Conservation (phyloP, 306 rosid species). For the Gillenia trifoliata region DNA sequence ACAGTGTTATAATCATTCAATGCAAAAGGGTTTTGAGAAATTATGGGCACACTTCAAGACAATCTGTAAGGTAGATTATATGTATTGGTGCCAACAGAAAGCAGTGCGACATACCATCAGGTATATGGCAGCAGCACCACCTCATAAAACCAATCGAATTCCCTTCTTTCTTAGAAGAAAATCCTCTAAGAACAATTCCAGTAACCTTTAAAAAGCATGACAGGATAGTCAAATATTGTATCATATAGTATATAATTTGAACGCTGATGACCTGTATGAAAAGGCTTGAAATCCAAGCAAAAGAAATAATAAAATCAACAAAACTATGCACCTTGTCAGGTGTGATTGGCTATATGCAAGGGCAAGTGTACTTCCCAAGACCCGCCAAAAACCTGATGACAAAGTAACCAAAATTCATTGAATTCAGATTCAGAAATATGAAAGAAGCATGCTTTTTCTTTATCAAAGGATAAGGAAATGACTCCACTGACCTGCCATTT, state of each 20-base stretch:
- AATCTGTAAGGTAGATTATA: background rate
- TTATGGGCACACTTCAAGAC: background rate
- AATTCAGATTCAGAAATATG: background rate
- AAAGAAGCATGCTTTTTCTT: slow-evolving; percentile 7
- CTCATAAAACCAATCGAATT: slow-evolving; percentile 98
- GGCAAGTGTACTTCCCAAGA: slow-evolving; percentile 95
- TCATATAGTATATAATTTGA: slow-evolving; percentile 7
- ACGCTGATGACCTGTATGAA: background rate
- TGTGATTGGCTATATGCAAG: slow-evolving; percentile 93
- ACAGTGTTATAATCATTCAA: background rate
- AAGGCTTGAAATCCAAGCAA: slow-evolving; percentile 17
- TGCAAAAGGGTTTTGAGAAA: background rate
- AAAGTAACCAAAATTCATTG: slow-evolving; percentile 15
- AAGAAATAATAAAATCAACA: background rate
- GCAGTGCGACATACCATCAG: slow-evolving; percentile 64
- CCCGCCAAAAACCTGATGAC: slow-evolving; percentile 86
- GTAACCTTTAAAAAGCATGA: slow-evolving; percentile 63
- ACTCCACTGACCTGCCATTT: slow-evolving; percentile 78
- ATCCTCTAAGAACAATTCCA: slow-evolving; percentile 77
- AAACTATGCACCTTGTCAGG: slow-evolving; percentile 62
- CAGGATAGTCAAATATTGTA: slow-evolving; percentile 16
- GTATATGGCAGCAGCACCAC: slow-evolving; percentile 91
- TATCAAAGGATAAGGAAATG: slow-evolving; percentile 11
- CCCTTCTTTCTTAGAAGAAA: slow-evolving; percentile 89
- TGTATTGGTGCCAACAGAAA: slow-evolving; percentile 11